phyloP scores from a whole-genome alignment of 345 rosid genomes.

The Citrus maxima region DNA sequence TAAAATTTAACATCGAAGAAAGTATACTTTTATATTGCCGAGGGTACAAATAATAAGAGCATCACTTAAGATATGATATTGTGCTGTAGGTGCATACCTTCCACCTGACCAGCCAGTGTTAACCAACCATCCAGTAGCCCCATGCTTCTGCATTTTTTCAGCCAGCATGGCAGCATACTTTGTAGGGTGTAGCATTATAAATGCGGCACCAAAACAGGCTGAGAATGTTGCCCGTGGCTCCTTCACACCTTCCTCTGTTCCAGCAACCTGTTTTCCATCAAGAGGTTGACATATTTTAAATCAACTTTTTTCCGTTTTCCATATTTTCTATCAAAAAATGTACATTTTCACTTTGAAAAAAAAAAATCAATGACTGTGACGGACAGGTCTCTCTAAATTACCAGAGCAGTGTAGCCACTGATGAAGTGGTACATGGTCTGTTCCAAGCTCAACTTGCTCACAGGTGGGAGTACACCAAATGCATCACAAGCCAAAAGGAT shows the following conservation, averaged over 20 bases:
- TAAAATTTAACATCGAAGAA: background rate
- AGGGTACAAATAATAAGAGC: background rate
- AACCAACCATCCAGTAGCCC: constrained; percentile 92
- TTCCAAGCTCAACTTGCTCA: constrained; percentile 87
- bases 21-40: background rate
- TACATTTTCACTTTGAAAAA: background rate
- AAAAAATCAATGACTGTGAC: background rate
- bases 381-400: constrained; percentile 13
- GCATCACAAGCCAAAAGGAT: constrained; percentile 93
- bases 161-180: constrained; percentile 93
- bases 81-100: constrained; percentile 39
- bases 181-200: constrained; percentile 93
- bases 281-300: background rate
- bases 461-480: constrained; percentile 96
- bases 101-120: constrained; percentile 99
- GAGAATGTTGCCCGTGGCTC: constrained; percentile 91
- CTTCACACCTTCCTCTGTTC: constrained; percentile 89
- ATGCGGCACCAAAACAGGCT: constrained; percentile 96
- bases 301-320: background rate
- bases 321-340: background rate
- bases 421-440: constrained; percentile 98
- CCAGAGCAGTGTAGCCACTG: constrained; percentile 97
- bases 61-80: background rate
- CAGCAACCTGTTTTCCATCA: constrained; percentile 58
- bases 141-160: constrained; percentile 85